A percentile compares a stretch with the other conserved stretches of the same genome.
These are phyloP conservation scores for Aspergillus avenaceus DNA, from an alignment of 495 filamentous ascomycete species.

Conservation along the genomic window DNA sequence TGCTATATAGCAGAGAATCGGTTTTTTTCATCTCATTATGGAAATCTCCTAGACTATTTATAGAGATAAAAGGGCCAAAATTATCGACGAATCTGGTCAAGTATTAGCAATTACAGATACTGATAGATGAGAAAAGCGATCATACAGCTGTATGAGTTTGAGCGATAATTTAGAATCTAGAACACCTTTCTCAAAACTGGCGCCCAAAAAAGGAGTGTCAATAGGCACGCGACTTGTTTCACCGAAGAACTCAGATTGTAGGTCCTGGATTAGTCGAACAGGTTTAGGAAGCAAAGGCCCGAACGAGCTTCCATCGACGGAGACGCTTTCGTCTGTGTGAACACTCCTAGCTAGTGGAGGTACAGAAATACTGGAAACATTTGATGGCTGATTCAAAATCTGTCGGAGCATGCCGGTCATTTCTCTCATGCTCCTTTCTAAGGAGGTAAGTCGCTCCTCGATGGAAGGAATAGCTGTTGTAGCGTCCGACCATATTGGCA, in stretches of 20 bases:
- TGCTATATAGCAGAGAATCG: conserved; percentile 36
- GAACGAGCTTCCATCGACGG: conserved; percentile 13
- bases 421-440: conserved; percentile 37
- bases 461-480: conserved; percentile 32
- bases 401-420: conserved; percentile 38
- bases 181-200: conserved; percentile 29
- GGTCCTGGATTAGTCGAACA: conserved; percentile 32
- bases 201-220: conserved; percentile 23
- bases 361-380: conserved; percentile 11
- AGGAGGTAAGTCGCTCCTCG: conserved; percentile 34
- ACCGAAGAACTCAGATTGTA: conserved; percentile 34
- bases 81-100: conserved; percentile 32
- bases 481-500: conserved; percentile 31
- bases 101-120: conserved; percentile 7
- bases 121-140: neutral
- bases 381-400: conserved; percentile 28
- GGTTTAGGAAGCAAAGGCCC: conserved; percentile 29
- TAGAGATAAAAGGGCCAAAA: conserved; percentile 35
- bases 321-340: conserved; percentile 23
- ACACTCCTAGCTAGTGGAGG: conserved; percentile 16
- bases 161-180: conserved; percentile 33
- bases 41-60: conserved; percentile 25
- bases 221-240: conserved; percentile 21
- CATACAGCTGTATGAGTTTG: conserved; percentile 36
- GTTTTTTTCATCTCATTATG: conserved; percentile 21